Evolutionary conservation across 2,329 filamentous ascomycete genomes (phyloP), one percentile per base, ranked within the genome.

Genomic region (Aspergillus fijiensis): DNA sequence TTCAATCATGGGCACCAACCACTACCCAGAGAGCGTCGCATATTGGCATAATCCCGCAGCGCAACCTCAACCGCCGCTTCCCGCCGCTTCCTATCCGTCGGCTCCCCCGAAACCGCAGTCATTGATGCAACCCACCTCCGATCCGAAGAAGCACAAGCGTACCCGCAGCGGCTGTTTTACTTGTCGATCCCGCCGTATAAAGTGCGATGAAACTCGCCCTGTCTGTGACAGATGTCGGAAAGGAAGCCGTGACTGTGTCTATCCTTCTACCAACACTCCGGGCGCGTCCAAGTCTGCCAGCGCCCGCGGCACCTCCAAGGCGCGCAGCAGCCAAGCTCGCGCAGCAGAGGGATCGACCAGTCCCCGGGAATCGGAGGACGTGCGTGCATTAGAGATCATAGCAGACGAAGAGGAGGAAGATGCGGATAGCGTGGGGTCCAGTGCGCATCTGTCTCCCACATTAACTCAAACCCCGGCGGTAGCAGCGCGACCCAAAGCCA

Each of bases 161-260:
- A 98, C 95, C 49, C 85, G 95, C 68, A 97, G 92, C 64, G 95
- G 95, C 29, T 99, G 95, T 78, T 97, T 86, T 72, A 98, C 93
- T 51, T 99, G 95, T 76, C 86, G 95, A 60, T 89, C 88, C 69
- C 86, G 95, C 66, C 86, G 95, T 74, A 93, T 98, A 55, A 98
- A 88, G 90, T 99, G 95, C 75, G 95, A 98, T 74, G 95, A 99
- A 77, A 85, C 82, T 23, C 90, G 88, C 68, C 95, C 95, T 12
- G 83, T 90, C 56, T 98, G 95, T 77, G 93, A 97, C 73, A 78
- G 94, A 70, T 99, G 95, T 76, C 89, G 87, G 68, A 99, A 98
- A 77, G 95, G 94, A 53, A 90, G 88, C 67, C 86, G 95, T 77
- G 91, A 96, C 65, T 99, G 95, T 74, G 83, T 90, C 60, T 99